These are phyloP conservation scores for Rhizopogon salebrosus DNA, from an alignment of 768 basidiomycete genomes.

Conservation along the genomic window DNA sequence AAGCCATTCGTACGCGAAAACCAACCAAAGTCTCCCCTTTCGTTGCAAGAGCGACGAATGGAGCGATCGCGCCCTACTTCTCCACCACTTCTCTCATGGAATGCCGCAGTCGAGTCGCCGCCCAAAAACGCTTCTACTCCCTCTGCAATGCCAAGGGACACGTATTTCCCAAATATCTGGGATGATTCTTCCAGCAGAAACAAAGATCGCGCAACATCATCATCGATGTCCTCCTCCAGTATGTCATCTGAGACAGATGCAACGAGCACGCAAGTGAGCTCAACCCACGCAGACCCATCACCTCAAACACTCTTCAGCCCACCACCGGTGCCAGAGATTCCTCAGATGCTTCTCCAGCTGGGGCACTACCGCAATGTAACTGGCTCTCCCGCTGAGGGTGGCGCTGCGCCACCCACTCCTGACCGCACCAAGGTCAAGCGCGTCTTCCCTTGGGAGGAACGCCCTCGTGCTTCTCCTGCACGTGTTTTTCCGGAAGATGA, in stretches of 20 bases:
- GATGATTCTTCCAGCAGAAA: constrained; percentile 51
- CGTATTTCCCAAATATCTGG: constrained; percentile 86
- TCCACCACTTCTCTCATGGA: constrained; percentile 71
- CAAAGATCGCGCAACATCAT: constrained; percentile 29
- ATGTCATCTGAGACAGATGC: constrained; percentile 18
- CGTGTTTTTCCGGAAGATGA: constrained; percentile 73
- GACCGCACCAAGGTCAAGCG: constrained; percentile 68
- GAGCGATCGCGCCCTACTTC: constrained; percentile 45
- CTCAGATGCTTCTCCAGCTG: constrained; percentile 60
- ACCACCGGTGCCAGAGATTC: constrained; percentile 56
- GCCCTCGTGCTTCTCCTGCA: constrained; percentile 57
- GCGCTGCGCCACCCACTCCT: constrained; percentile 46
- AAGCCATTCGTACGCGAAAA: constrained; percentile 16
- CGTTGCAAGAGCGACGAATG: constrained; percentile 2
- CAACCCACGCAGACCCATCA: constrained; percentile 10
- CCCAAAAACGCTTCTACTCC: constrained; percentile 52
- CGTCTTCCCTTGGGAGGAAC: constrained; percentile 95
- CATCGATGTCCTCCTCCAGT: constrained; percentile 36
- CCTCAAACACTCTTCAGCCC: constrained; percentile 50
- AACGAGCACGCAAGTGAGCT: constrained; percentile 16
- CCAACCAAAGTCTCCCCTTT: constrained; percentile 18
- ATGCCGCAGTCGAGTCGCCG: constrained; percentile 75
- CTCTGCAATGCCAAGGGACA: constrained; percentile 63
- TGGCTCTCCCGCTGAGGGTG: constrained; percentile 35
- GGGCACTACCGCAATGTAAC: constrained; percentile 68